Percentiles rank a stretch among this genome's conserved stretches.
Conservation (phyloP, 495 filamentous ascomycete genomes). For the Daldinia loculata region DNA sequence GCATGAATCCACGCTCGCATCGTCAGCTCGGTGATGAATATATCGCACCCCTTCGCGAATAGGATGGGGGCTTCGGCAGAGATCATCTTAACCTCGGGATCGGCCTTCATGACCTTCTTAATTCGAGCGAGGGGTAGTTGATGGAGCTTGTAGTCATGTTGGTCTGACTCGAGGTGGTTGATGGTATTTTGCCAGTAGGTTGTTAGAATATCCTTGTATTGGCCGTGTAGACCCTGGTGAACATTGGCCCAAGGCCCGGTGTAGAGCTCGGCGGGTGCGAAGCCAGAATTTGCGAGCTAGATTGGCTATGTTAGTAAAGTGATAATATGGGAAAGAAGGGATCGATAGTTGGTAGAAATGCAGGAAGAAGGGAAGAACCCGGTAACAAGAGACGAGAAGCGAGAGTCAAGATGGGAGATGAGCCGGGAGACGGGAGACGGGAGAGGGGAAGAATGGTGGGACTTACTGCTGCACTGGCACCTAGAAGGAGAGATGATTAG, state of each 20-base stretch:
- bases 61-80: conserved; percentile 97
- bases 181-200: conserved; percentile 99
- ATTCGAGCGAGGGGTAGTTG: conserved; percentile 95
- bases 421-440: conserved; percentile 15
- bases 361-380: conserved; percentile 1
- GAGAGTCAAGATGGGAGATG: conserved; percentile 6
- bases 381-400: conserved; percentile 8
- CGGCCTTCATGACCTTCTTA: conserved; percentile 99
- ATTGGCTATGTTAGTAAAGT: conserved; percentile 32
- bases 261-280: conserved; percentile 88
- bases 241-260: conserved; percentile 96
- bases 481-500: conserved; percentile 59
- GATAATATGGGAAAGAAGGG: conserved; percentile 12
- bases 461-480: conserved; percentile 83
- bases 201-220: conserved; percentile 94
- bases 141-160: conserved; percentile 97
- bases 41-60: conserved; percentile 98
- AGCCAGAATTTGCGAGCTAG: conserved; percentile 77
- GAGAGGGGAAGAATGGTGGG: conserved; percentile 28
- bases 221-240: conserved; percentile 92
- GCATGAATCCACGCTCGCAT: conserved; percentile 99
- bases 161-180: conserved; percentile 90
- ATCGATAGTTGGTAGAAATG: not conserved
- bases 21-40: conserved; percentile 98
- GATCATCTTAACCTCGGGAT: conserved; percentile 99